Conservation (phyloP, 2,329 filamentous ascomycete genomes). For the Chaetomium sp. region DNA sequence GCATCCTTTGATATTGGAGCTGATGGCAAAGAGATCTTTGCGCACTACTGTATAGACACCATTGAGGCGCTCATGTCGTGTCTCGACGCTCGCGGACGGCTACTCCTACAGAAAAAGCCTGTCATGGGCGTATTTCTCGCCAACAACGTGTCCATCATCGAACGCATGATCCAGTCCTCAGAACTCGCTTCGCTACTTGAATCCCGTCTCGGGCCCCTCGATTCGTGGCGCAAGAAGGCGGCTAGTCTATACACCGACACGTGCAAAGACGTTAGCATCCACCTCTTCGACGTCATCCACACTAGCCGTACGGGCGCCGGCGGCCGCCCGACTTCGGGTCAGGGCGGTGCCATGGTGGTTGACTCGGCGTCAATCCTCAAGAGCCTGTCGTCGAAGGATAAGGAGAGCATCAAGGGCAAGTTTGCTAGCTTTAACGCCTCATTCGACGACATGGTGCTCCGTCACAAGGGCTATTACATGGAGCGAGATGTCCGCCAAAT, state of each 20-base stretch:
- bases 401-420: slow-evolving; percentile 93
- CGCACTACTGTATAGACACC: slow-evolving; percentile 83
- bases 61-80: slow-evolving; percentile 72
- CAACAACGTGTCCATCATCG: slow-evolving; percentile 78
- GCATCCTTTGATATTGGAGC: slow-evolving; percentile 81
- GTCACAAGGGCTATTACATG: slow-evolving; percentile 81
- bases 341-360: slow-evolving; percentile 41
- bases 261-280: slow-evolving; percentile 80
- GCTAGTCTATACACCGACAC: slow-evolving; percentile 74
- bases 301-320: slow-evolving; percentile 54
- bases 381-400: slow-evolving; percentile 78
- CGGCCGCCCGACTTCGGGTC: slow-evolving; percentile 65
- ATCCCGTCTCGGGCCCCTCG: slow-evolving; percentile 59
- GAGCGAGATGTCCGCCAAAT: slow-evolving; percentile 80
- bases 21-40: slow-evolving; percentile 81
- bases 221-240: slow-evolving; percentile 82
- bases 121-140: slow-evolving; percentile 83
- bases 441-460: slow-evolving; percentile 81
- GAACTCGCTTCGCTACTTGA: slow-evolving; percentile 69
- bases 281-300: slow-evolving; percentile 86
- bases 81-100: slow-evolving; percentile 67
- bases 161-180: slow-evolving; percentile 75
- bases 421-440: slow-evolving; percentile 84
- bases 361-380: slow-evolving; percentile 84
- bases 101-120: slow-evolving; percentile 69